These are phyloP conservation scores for Termitomyces bulborhizus DNA, from an alignment of 768 basidiomycete genomes.

Conservation along the genomic window DNA sequence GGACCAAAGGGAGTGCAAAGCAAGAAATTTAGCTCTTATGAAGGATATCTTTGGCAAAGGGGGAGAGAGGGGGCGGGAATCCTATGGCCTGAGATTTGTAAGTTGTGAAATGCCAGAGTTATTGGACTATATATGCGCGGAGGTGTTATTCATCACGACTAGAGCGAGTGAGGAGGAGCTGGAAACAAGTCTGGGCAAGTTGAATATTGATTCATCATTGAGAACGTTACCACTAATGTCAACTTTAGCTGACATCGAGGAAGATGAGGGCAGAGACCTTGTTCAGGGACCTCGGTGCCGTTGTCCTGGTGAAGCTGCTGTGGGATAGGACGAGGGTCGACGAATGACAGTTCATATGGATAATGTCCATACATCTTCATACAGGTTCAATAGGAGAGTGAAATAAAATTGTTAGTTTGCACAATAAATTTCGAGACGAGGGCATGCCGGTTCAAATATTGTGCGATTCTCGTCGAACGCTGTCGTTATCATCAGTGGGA, in stretches of 20 bases:
- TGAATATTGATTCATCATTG: constrained; percentile 15
- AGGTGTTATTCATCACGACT: constrained; percentile 27
- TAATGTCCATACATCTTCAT: no score
- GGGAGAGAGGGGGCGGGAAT: constrained; percentile 23
- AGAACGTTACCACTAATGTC: no score
- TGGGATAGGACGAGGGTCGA: no score
- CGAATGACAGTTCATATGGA: no score
- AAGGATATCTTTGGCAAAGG: constrained; percentile 39
- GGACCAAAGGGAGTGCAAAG: neutral
- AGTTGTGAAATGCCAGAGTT: constrained; percentile 44
- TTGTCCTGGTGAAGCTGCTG: no score
- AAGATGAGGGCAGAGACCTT: constrained; percentile 34
- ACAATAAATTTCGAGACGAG: no score
- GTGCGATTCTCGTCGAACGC: no score
- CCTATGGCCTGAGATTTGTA: constrained; percentile 45
- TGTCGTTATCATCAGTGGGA: no score
- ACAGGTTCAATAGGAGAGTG: no score
- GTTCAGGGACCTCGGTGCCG: constrained; percentile 38
- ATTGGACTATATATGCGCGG: constrained; percentile 48
- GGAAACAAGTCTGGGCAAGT: constrained; percentile 43
- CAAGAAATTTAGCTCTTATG: constrained; percentile 23
- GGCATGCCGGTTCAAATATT: no score
- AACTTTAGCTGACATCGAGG: constrained; percentile 31
- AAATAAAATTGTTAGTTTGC: no score
- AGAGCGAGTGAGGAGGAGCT: constrained; percentile 41